Percentiles rank a stretch among this genome's conserved stretches.
These are phyloP conservation scores for Podosphaera xanthii DNA, from an alignment of 2,329 filamentous ascomycete genomes.

Conservation along the genomic window DNA sequence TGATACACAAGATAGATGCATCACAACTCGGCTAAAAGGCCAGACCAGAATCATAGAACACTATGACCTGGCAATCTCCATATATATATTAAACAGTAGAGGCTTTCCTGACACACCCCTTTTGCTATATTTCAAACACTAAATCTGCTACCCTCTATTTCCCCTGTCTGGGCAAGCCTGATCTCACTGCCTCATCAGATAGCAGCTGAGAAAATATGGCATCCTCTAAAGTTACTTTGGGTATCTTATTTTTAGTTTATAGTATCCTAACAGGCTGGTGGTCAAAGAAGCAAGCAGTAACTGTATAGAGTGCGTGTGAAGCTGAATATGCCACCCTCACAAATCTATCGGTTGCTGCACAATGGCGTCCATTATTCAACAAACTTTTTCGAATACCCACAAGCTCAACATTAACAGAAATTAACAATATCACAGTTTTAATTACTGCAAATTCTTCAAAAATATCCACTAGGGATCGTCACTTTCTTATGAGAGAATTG, in stretches of 20 bases:
- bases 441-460: neutral
- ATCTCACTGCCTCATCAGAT: neutral
- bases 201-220: neutral
- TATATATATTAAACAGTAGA: too few relatives aligned
- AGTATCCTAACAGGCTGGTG: neutral
- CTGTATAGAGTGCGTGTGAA: neutral
- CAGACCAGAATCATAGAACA: too few relatives aligned
- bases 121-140: neutral
- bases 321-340: neutral
- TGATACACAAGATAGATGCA: too few relatives aligned
- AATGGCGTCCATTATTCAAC: neutral
- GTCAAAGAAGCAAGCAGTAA: neutral
- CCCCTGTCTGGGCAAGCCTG: neutral
- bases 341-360: neutral
- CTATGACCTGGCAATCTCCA: too few relatives aligned
- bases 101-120: too few relatives aligned
- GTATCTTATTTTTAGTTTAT: neutral
- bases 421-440: neutral
- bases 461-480: neutral
- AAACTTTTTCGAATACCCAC: neutral
- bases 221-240: neutral
- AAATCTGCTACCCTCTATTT: neutral
- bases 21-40: too few relatives aligned
- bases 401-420: neutral
- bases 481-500: neutral